Conservation (phyloP, 768 basidiomycete genomes). For the Phlebiopsis flavidoalba region DNA sequence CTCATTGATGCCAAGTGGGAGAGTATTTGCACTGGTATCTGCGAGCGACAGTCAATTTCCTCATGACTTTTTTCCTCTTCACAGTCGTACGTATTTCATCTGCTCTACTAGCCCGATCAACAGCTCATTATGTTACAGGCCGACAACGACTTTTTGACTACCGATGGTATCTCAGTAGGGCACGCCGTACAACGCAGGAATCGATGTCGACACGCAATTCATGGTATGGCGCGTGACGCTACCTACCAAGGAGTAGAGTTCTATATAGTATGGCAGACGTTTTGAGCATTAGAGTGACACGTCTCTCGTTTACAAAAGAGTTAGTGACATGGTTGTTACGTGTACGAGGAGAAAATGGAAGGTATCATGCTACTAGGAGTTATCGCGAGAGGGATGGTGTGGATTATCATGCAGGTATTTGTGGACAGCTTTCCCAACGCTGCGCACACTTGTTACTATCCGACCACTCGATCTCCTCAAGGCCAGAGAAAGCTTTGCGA, state of each 20-base stretch:
- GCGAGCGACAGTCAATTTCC: conserved; percentile 45
- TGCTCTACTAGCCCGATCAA: neutral
- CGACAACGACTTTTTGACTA: conserved; percentile 62
- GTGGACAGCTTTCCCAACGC: neutral
- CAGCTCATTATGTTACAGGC: conserved; percentile 26
- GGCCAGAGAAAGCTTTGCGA: neutral
- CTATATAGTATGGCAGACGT: too few relatives aligned
- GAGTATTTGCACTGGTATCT: conserved; percentile 53
- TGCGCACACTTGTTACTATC: neutral
- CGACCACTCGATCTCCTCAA: neutral
- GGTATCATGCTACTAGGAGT: neutral
- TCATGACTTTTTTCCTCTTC: conserved; percentile 66
- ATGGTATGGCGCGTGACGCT: conserved; percentile 59
- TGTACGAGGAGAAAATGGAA: neutral
- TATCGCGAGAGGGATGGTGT: neutral
- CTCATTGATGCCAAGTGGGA: conserved; percentile 70
- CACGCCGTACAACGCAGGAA: conserved; percentile 46
- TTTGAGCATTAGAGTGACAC: too few relatives aligned
- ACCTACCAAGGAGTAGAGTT: conserved; percentile 21
- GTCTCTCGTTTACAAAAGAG: too few relatives aligned
- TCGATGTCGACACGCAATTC: conserved; percentile 58
- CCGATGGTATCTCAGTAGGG: conserved; percentile 46
- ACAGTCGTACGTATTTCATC: conserved; percentile 39
- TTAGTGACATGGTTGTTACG: too few relatives aligned
- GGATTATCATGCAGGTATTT: neutral